Percentiles rank a stretch among this genome's conserved stretches.
Evolutionary conservation across 352 stramenopile species (phyloP).

Genomic region (Globisporangium lucens): DNA sequence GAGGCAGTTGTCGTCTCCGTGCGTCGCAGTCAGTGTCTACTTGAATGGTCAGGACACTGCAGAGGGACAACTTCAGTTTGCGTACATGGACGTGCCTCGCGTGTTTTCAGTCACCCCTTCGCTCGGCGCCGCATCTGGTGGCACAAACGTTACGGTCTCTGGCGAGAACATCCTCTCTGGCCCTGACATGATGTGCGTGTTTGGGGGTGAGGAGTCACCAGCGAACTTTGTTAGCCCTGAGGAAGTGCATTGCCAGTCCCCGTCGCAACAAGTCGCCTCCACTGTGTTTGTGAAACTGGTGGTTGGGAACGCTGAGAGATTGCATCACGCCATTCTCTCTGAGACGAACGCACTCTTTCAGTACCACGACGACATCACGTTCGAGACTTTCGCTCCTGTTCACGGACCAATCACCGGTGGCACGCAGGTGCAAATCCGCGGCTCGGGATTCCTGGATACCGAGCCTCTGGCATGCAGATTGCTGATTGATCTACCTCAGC

Average conservation of each 20-base stretch:
- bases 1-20: constrained; percentile 18
- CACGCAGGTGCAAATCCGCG: constrained; percentile 25
- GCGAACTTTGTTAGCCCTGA: constrained; percentile 29
- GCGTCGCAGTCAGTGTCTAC: constrained; percentile 22
- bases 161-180: constrained; percentile 34
- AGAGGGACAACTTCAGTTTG: constrained; percentile 17
- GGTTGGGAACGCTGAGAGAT: constrained; percentile 17
- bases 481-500: constrained; percentile 26
- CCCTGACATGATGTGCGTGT: constrained; percentile 32
- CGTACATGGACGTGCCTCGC: constrained; percentile 22
- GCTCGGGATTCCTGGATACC: constrained; percentile 24
- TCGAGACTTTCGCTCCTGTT: constrained; percentile 28
- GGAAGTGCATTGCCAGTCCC: constrained; percentile 25
- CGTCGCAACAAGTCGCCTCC: constrained; percentile 20
- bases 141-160: constrained; percentile 33
- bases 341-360: constrained; percentile 33
- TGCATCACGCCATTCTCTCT: constrained; percentile 23
- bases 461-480: constrained; percentile 34
- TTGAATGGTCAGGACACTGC: constrained; percentile 28
- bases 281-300: constrained; percentile 33
- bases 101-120: constrained; percentile 25
- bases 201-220: constrained; percentile 28
- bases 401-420: constrained; percentile 35
- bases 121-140: constrained; percentile 28
- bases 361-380: constrained; percentile 25